Base-by-base conservation (phyloP, 176 grass and related monocot genomes). In the Raddia guianensis region DNA sequence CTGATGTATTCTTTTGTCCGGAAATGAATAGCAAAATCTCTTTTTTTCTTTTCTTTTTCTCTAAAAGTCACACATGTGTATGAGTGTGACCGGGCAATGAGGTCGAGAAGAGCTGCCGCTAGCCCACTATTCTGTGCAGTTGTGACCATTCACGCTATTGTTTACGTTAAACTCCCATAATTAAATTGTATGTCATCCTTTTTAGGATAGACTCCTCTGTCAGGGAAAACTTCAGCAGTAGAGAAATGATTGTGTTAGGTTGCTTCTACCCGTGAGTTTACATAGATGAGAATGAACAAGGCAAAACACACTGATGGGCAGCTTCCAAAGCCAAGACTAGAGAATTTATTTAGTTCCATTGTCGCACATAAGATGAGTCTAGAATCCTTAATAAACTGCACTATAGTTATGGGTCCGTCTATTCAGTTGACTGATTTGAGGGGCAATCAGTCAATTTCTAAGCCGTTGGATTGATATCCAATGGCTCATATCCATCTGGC, bases 61-160 rank as follows among this genome's bases (percentile, higher is more conserved):
- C 15, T 16, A 80, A 16, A 9, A 32, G 42, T 27, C 27, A 14
- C 13, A 11, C 46, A 14, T 68, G 18, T 16, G 54, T 55, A 34
- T 67, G 59, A 84, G 49, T 49, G 68, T 57, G 73, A 69, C 63
- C 63, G n/a, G 3, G 52, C 27, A 40, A 70, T 35, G 49, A 65
- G 50, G 76, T 80, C 76, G 49, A 49, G 21, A 66, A 68, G 1
- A 44, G 61, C 43, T 56, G 35, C 3, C 27, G 27, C 27, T 27
- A 27, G 27, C 27, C 27, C n/a, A 2, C 37, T 15, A 51, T 11
- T 77, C 1, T 34, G 49, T 13, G 70, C 15, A 66, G 15, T 15
- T 34, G 15, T 73, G 58, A 12, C 42, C 20, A 11, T 48, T 59
- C 5, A 47, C 53, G 9, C 58, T 20, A 12, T 42, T 42, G 51